Percentiles rank a stretch among this genome's conserved stretches.
These are phyloP conservation scores for Candida boleticola DNA, from an alignment of 805 yeast species.

Conservation along the genomic window DNA sequence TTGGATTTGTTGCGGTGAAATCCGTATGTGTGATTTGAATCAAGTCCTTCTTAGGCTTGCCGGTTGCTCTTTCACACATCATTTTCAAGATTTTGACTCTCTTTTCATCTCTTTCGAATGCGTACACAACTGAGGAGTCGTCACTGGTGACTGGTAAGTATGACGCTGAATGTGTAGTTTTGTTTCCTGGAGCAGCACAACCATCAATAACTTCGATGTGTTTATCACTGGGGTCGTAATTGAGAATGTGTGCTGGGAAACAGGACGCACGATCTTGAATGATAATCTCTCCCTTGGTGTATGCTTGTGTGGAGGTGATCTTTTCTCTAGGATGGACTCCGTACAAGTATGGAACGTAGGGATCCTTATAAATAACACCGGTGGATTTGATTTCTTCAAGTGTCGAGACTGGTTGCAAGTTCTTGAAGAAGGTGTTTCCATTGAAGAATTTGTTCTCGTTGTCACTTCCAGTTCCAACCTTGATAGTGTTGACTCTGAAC, in stretches of 20 bases:
- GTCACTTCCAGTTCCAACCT: slow-evolving; percentile 21
- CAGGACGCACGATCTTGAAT: slow-evolving; percentile 97
- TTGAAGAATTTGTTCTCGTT: slow-evolving; percentile 35
- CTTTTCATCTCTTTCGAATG: slow-evolving; percentile 82
- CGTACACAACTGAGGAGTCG: slow-evolving; percentile 50
- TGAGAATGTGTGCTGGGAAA: slow-evolving; percentile 85
- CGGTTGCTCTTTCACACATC: slow-evolving; percentile 75
- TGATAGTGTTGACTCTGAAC: slow-evolving; percentile 72
- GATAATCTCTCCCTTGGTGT: slow-evolving; percentile 73
- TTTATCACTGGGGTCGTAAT: slow-evolving; percentile 44
- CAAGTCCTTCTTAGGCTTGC: slow-evolving; percentile 20
- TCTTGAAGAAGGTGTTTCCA: slow-evolving; percentile 35
- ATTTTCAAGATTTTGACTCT: slow-evolving; percentile 67
- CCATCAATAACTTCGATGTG: slow-evolving; percentile 79
- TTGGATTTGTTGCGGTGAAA: slow-evolving; percentile 60
- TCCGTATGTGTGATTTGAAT: slow-evolving; percentile 60
- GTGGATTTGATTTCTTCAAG: slow-evolving; percentile 34
- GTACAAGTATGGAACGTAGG: slow-evolving; percentile 68
- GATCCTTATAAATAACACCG: slow-evolving; percentile 72
- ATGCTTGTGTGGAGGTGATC: slow-evolving; percentile 65
- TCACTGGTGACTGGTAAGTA: slow-evolving; percentile 33
- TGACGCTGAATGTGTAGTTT: slow-evolving; percentile 89
- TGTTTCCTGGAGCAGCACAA: slow-evolving; percentile 98
- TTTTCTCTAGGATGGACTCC: slow-evolving; percentile 80
- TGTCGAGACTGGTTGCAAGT: slow-evolving; percentile 45